Evolutionary conservation across 2,329 filamentous ascomycete species (phyloP), one percentile per base, ranked within the genome.

Genomic region (Gliomastix tumulicola): DNA sequence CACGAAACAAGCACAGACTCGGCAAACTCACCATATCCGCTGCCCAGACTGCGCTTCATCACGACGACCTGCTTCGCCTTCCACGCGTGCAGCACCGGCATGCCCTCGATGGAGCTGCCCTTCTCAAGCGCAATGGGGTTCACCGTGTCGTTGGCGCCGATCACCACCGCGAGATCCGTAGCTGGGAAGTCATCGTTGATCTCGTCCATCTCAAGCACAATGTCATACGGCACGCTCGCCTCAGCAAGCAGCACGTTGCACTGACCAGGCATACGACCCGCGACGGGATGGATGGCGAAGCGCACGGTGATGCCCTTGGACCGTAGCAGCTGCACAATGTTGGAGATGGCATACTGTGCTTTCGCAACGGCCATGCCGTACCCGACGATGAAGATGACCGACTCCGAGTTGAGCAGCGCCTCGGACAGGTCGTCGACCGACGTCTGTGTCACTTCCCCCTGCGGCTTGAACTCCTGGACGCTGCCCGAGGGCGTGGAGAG

Each of bases 291-390:
- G 46, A 94, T 92, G 7, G 87, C 88, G 52, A 94, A 94, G 20
- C 88, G 82, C 7, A 94, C 88, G 17, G 82, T 87, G 49, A 92
- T 71, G 4, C 84, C 84, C 55, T 82, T 84, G 28, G 74, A 63
- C n/a, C 86, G 79, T 13, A 94, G 67, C 57, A 80, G 74, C 30
- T 71, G 65, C 5, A 85, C 85, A 44, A 94, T 90, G 51, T 89
- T 85, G 5, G 84, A 83, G 36, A 94, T 87, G 17, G 87, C 86
- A 53, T 94, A 94, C 59, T 95, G 88, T 4, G 88, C 88, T 60
- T 94, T 94, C 8, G 88, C 88, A 2, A 95, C 88, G 0, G 88
- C 88, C 88, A 95, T 95, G 36, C 88, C 88, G 49, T 94, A 95
- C 2, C 88, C 88, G 6, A 94, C 88, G 2, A 90, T 81, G 37